These are phyloP conservation scores for Russula virescens DNA, from an alignment of 768 basidiomycete species.

Conservation along the genomic window DNA sequence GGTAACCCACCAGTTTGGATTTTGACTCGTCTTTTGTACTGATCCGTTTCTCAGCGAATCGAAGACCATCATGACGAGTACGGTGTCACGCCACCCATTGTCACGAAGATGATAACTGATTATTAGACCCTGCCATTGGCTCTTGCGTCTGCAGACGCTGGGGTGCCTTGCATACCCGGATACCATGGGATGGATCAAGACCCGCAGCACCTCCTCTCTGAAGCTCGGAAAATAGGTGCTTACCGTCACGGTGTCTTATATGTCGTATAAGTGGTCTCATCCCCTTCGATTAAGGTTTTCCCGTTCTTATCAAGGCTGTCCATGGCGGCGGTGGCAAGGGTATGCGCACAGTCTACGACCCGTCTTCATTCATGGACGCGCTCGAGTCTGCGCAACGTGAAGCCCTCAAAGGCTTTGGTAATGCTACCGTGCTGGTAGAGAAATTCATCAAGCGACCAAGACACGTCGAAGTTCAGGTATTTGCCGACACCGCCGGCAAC, in stretches of 20 bases:
- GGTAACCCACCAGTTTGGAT: constrained; percentile 38
- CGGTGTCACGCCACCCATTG: constrained; percentile 19
- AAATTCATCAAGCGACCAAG: constrained; percentile 82
- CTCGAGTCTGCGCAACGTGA: constrained; percentile 86
- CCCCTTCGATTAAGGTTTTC: constrained; percentile 54
- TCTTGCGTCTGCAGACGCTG: constrained; percentile 49
- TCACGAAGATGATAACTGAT: not conserved
- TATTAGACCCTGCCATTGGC: not conserved
- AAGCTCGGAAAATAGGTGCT: constrained; percentile 66
- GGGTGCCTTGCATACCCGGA: constrained; percentile 90
- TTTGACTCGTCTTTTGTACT: not conserved
- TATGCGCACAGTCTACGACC: constrained; percentile 74
- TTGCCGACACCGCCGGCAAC: constrained; percentile 75
- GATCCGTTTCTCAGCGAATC: constrained; percentile 57
- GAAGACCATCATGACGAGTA: constrained; percentile 90
- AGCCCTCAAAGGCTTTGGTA: constrained; percentile 81
- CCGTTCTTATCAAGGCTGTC: constrained; percentile 93
- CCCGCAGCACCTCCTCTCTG: constrained; percentile 56
- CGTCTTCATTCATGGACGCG: constrained; percentile 71
- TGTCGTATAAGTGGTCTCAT: not conserved
- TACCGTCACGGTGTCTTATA: not conserved
- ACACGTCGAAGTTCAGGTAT: constrained; percentile 93
- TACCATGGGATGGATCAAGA: constrained; percentile 87
- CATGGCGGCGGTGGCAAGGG: constrained; percentile 95
- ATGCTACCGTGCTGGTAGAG: constrained; percentile 82